Evolutionary conservation across 2,329 filamentous ascomycete genomes (phyloP).

Genomic region (Lachnellula arida): DNA sequence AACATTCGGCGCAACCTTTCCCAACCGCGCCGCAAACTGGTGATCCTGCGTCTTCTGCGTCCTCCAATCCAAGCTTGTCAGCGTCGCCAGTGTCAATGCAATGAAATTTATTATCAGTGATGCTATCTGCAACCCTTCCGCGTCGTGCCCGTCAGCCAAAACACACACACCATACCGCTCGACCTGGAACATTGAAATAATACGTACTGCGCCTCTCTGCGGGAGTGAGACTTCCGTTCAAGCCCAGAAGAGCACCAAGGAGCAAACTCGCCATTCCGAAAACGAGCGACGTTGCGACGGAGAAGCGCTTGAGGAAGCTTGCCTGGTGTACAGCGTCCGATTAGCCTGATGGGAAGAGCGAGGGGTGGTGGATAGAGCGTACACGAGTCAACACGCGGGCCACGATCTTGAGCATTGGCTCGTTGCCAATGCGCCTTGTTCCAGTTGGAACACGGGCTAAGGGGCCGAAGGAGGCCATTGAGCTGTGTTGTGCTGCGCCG

Average conservation of each 20-base stretch:
- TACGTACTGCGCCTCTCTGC: constrained; percentile 7
- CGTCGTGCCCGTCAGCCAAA: too few relatives aligned
- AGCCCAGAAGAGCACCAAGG: constrained; percentile 15
- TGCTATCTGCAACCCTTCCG: constrained; percentile 7
- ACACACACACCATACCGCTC: too few relatives aligned
- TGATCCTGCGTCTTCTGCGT: constrained; percentile 18
- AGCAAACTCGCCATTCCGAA: constrained; percentile 18
- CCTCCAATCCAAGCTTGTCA: constrained; percentile 27
- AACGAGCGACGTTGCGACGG: constrained; percentile 18
- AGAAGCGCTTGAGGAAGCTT: constrained; percentile 28
- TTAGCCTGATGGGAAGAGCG: background rate
- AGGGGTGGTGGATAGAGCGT: background rate
- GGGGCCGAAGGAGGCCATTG: too few relatives aligned
- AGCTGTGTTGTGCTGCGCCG: too few relatives aligned
- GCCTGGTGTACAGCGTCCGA: background rate
- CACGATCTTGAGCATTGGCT: background rate
- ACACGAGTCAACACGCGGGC: background rate
- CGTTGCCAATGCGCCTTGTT: too few relatives aligned
- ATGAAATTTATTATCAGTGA: constrained; percentile 22
- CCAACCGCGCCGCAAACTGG: constrained; percentile 20
- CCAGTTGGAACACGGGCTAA: too few relatives aligned
- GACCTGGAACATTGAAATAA: too few relatives aligned
- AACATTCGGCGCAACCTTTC: constrained; percentile 10
- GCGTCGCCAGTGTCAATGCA: constrained; percentile 19
- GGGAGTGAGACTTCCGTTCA: background rate